A percentile compares a stretch with the other conserved stretches of the same genome.
phyloP scores from a whole-genome alignment of 352 stramenopile species.

The Phytophthora foliorum region DNA sequence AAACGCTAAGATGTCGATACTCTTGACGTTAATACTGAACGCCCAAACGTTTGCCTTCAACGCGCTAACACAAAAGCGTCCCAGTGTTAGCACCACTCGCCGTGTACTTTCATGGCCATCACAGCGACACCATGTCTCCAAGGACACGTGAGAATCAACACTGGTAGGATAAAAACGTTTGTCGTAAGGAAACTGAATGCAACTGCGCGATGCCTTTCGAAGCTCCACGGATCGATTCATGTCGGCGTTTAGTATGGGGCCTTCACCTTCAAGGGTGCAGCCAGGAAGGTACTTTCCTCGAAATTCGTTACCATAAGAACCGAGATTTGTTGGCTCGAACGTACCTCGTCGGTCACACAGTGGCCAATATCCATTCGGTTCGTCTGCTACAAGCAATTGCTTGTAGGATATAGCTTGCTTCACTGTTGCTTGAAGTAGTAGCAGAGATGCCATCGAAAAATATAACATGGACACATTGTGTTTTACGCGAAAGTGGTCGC shows the following conservation, averaged over 20 bases:
- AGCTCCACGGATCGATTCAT: conserved; percentile 81
- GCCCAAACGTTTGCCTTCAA: conserved; percentile 82
- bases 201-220: conserved; percentile 63
- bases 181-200: conserved; percentile 62
- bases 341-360: conserved; percentile 87
- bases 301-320: conserved; percentile 53
- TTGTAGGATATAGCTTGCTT: conserved; percentile 87
- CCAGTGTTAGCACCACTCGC: conserved; percentile 75
- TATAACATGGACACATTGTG: conserved; percentile 89
- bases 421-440: conserved; percentile 80
- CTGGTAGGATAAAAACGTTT: conserved; percentile 48
- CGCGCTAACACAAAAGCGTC: conserved; percentile 77
- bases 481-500: conserved; percentile 69
- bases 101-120: conserved; percentile 77
- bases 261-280: conserved; percentile 77
- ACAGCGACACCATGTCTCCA: conserved; percentile 86
- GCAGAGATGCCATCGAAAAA: conserved; percentile 89
- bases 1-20: conserved; percentile 78
- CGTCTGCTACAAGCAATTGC: conserved; percentile 73
- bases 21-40: conserved; percentile 83
- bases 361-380: conserved; percentile 87
- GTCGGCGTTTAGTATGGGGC: conserved; percentile 86
- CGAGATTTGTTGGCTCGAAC: conserved; percentile 76
- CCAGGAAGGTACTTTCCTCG: conserved; percentile 65
- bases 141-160: conserved; percentile 52